Evolutionary conservation across 2,329 filamentous ascomycete species (phyloP).

Genomic region (Pseudophaeomoniella oleicola): DNA sequence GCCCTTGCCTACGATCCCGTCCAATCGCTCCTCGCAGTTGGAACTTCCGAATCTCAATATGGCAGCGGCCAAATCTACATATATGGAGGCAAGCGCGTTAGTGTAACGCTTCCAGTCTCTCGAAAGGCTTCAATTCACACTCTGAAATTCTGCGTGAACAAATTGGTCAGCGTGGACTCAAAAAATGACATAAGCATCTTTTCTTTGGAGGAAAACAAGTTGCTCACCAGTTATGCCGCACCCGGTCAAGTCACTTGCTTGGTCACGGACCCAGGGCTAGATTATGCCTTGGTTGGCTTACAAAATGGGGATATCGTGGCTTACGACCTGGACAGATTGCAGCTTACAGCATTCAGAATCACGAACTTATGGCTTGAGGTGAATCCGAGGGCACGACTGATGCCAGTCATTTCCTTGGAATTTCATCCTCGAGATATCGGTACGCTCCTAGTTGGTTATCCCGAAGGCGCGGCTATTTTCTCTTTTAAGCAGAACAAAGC

Average conservation of each 20-base stretch:
- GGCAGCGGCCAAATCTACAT: slow-evolving; percentile 80
- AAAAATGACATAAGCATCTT: slow-evolving; percentile 78
- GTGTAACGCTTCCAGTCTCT: slow-evolving; percentile 56
- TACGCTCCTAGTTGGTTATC: slow-evolving; percentile 80
- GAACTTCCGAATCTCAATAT: slow-evolving; percentile 75
- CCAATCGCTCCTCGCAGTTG: slow-evolving; percentile 83
- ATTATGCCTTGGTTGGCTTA: slow-evolving; percentile 80
- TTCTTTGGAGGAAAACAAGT: slow-evolving; percentile 56
- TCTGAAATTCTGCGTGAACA: slow-evolving; percentile 74
- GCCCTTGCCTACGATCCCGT: slow-evolving; percentile 84
- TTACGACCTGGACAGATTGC: slow-evolving; percentile 81
- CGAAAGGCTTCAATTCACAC: slow-evolving; percentile 60
- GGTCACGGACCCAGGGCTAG: slow-evolving; percentile 74
- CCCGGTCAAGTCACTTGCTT: slow-evolving; percentile 62
- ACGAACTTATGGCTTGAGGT: slow-evolving; percentile 73
- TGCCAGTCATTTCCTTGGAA: slow-evolving; percentile 60
- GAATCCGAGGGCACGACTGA: slow-evolving; percentile 50
- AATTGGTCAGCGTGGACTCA: slow-evolving; percentile 68
- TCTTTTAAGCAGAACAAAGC: slow-evolving; percentile 85
- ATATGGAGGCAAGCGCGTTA: slow-evolving; percentile 68
- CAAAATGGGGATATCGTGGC: slow-evolving; percentile 70
- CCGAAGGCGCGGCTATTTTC: slow-evolving; percentile 74
- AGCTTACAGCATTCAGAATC: slow-evolving; percentile 62
- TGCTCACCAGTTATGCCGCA: slow-evolving; percentile 56
- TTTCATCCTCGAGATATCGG: slow-evolving; percentile 88